A percentile compares a stretch with the other conserved stretches of the same genome.
Conservation (phyloP, 805 yeast genomes). For the Ascoidea tarda region DNA sequence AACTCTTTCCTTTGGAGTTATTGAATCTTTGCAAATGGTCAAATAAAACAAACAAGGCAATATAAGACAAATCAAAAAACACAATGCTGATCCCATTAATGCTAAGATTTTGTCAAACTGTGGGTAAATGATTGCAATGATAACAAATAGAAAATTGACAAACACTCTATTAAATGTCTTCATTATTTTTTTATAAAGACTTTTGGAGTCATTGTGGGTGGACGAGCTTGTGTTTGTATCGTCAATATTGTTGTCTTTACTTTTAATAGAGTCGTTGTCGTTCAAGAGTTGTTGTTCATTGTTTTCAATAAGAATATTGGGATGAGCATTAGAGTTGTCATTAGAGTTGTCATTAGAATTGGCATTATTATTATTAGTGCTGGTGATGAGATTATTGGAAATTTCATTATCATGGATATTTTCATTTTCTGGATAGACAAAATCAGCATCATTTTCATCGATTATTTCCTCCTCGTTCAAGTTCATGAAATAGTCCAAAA, state of each 20-base stretch:
- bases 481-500: slow-evolving; percentile 29
- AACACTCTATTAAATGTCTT: slow-evolving; percentile 7
- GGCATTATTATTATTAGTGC: background rate
- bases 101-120: slow-evolving; percentile 67
- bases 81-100: slow-evolving; percentile 57
- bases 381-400: background rate
- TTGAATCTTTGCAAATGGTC: background rate
- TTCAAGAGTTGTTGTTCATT: no score
- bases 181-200: slow-evolving; percentile 1
- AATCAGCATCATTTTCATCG: no score
- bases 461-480: background rate
- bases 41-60: slow-evolving; percentile 53
- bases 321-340: background rate
- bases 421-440: no score
- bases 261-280: background rate
- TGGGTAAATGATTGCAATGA: slow-evolving; percentile 28
- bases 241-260: background rate
- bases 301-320: background rate
- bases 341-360: no score
- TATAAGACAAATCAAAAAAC: slow-evolving; percentile 59
- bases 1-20: background rate
- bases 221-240: no score
- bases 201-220: background rate
- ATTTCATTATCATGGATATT: background rate
- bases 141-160: slow-evolving; percentile 4